These are phyloP conservation scores for Wallacemonas sp. DNA, from an alignment of 208 protist genomes.

Conservation along the genomic window DNA sequence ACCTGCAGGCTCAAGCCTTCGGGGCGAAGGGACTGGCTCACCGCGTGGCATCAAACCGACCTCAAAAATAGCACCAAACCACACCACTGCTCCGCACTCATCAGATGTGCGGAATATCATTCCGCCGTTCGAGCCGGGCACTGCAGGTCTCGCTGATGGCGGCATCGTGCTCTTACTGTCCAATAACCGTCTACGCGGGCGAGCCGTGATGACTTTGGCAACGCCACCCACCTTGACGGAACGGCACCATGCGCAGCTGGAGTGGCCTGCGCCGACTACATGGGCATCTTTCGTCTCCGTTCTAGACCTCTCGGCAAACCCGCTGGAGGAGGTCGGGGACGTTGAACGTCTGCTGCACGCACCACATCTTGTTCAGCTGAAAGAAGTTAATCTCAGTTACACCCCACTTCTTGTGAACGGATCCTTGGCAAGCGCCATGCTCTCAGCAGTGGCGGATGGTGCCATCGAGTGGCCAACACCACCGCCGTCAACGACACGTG, in stretches of 20 bases:
- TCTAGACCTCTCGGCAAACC: conserved; percentile 34
- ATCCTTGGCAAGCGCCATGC: conserved; percentile 14
- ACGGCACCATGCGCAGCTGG: not conserved
- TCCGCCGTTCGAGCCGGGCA: not conserved
- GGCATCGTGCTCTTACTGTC: conserved; percentile 12
- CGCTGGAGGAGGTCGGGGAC: conserved; percentile 22
- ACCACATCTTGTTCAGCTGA: conserved; percentile 13
- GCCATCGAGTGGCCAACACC: not conserved
- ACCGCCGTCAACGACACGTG: not conserved
- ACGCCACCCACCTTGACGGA: not conserved
- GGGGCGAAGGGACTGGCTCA: too few relatives aligned
- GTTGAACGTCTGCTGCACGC: conserved; percentile 11
- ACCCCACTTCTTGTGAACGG: conserved; percentile 36
- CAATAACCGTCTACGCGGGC: conserved; percentile 12
- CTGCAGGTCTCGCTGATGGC: not conserved
- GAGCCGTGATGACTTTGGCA: conserved; percentile 2
- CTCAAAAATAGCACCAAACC: not conserved
- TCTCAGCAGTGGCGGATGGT: not conserved
- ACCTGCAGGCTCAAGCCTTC: too few relatives aligned
- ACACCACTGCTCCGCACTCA: too few relatives aligned
- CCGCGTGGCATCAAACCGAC: not conserved
- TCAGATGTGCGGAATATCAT: not conserved
- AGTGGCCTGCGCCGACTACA: not conserved
- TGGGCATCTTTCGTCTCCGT: conserved; percentile 19
- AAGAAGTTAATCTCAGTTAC: conserved; percentile 20